Conservation (phyloP, 768 basidiomycete genomes). For the Podaxis sp. region DNA sequence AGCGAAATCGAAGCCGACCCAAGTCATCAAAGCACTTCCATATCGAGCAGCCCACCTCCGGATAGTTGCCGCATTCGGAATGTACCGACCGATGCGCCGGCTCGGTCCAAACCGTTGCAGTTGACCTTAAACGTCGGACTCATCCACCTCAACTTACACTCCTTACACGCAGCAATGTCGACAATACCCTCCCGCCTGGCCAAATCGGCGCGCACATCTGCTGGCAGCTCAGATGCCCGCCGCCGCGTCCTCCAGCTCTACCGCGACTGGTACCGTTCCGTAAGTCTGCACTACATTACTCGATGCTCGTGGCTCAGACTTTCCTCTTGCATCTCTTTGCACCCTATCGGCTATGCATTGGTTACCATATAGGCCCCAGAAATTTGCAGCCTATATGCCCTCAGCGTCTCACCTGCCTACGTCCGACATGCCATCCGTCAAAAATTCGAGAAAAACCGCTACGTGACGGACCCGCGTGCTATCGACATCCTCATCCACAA, state of each 20-base stretch:
- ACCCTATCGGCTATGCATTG: not conserved
- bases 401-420: slow-evolving; percentile 72
- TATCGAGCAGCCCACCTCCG: slow-evolving; percentile 10
- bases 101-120: slow-evolving; percentile 13
- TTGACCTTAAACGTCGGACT: not conserved
- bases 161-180: slow-evolving; percentile 28
- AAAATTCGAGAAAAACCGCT: slow-evolving; percentile 81
- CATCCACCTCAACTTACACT: slow-evolving; percentile 10
- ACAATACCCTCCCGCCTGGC: slow-evolving; percentile 92
- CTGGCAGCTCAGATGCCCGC: slow-evolving; percentile 54
- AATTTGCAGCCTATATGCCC: slow-evolving; percentile 75
- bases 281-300: slow-evolving; percentile 35
- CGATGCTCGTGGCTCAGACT: not conserved
- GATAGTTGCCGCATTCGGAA: slow-evolving; percentile 23
- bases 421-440: slow-evolving; percentile 81
- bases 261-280: slow-evolving; percentile 90
- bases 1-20: slow-evolving; percentile 3
- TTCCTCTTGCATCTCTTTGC: slow-evolving; percentile 3
- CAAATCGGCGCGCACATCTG: slow-evolving; percentile 57
- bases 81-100: slow-evolving; percentile 1
- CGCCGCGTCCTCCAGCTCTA: slow-evolving; percentile 73
- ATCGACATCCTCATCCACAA: slow-evolving; percentile 88
- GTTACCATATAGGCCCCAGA: slow-evolving; percentile 72
- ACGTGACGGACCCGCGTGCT: slow-evolving; percentile 74
- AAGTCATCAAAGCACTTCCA: not conserved